Base-by-base conservation (phyloP, 371 early-diverging fungal species). In the Mucor racemosus region DNA sequence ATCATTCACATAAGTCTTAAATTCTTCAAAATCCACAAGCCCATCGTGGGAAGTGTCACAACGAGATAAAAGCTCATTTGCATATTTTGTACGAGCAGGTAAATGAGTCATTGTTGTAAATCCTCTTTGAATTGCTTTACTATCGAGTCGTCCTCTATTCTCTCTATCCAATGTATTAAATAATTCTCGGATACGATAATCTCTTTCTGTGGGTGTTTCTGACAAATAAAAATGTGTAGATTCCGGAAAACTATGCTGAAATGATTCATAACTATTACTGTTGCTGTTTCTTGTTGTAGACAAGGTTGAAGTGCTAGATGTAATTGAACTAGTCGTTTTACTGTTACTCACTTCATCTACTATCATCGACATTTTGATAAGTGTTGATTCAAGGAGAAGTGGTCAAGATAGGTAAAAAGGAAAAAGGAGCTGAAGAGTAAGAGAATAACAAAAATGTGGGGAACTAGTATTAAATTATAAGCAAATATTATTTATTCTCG, bases 41-140 rank as follows among this genome's bases (percentile, higher is more conserved):
- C 90, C 88, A 69, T 86, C 84, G 46, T 78, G 69, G 13, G 78
- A 77, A 34, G 82, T 77, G 65, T 90, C 88, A 58, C 84, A 85
- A 7, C 73, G 73, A 59, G 68, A 72, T 21, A 88, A 67, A n/a
- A 89, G 74, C 62, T 88, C 88, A 44, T 76, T 69, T 9, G 81
- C 81, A 62, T 77, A 84, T 44, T 76, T 78, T 10, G 66, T 72
- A 26, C 75, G 73, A 42, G 80, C 75, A 34, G 79, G 79, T 40
- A 79, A 58, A 58, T 81, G 76, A 4, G 75, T 76, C 81, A 78
- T 78, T 53, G 69, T 67, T 13, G 75, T 76, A 31, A 82, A 73
- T 5, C 83, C 80, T 66, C 77, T 72, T 58, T 74, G 71, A 54
- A 83, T 77, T 19, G 71, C 73, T 35, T 78, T 71, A 10, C 76